phyloP scores from a whole-genome alignment of 2,329 filamentous ascomycete species.

The Dactylonectria estremocensis region DNA sequence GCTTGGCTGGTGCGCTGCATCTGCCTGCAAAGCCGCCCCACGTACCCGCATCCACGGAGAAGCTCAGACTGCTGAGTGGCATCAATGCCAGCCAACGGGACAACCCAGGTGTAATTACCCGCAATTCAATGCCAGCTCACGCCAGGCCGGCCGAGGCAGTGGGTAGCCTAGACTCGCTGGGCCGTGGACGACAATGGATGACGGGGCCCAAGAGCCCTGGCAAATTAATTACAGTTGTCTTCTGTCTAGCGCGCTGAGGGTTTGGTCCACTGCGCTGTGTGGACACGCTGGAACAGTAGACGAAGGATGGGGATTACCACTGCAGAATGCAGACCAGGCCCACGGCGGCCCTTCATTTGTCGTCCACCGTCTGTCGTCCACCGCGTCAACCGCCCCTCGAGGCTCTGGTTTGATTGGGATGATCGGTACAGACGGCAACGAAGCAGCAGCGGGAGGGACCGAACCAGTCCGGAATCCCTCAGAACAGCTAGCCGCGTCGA shows the following conservation, averaged over 20 bases:
- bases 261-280: constrained; percentile 16
- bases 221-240: constrained; percentile 46
- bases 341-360: constrained; percentile 19
- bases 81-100: constrained; percentile 4
- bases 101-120: constrained; percentile 34
- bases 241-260: constrained; percentile 25
- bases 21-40: constrained; percentile 23
- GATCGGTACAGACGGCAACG: constrained; percentile 42
- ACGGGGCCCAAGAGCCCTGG: too few species aligned
- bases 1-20: constrained; percentile 9
- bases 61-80: not conserved
- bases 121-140: constrained; percentile 36
- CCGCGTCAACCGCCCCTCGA: constrained; percentile 34
- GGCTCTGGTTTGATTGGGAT: constrained; percentile 37
- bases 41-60: constrained; percentile 1
- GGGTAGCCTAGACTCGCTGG: constrained; percentile 26
- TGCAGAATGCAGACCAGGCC: constrained; percentile 29
- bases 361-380: constrained; percentile 29
- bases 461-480: constrained; percentile 24
- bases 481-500: constrained; percentile 16
- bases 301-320: constrained; percentile 15
- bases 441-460: constrained; percentile 25
- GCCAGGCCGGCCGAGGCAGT: constrained; percentile 25
- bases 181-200: constrained; percentile 23
- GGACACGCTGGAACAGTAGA: not conserved